A percentile compares a stretch with the other conserved stretches of the same genome.
Evolutionary conservation across 1,284 basidiomycete genomes (phyloP).

Genomic region (Vanrija pseudolonga): DNA sequence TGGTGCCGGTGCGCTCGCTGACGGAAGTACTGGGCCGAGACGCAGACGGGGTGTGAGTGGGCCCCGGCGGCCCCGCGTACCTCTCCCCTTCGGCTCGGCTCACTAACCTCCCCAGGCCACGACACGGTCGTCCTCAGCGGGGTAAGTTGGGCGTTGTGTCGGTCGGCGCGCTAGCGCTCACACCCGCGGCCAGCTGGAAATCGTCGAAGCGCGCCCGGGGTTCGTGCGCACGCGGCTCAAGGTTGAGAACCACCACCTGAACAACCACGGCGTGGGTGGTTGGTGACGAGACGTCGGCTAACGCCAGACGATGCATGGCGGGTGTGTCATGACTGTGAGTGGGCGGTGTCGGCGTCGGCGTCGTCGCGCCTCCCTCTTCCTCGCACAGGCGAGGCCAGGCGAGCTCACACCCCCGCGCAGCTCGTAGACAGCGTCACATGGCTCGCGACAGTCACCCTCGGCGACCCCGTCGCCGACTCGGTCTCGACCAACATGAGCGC

Average conservation of each 20-base stretch:
- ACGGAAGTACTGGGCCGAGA: background rate
- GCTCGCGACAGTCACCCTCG: constrained; percentile 10
- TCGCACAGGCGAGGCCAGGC: no score
- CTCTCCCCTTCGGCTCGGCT: no score
- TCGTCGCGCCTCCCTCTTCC: background rate
- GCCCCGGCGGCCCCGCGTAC: no score
- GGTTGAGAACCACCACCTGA: constrained; percentile 9
- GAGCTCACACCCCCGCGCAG: constrained; percentile 1
- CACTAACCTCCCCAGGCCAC: no score
- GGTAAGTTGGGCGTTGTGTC: background rate
- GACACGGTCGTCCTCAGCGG: background rate
- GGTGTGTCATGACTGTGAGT: constrained; percentile 12
- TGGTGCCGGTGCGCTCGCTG: background rate
- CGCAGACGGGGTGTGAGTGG: background rate
- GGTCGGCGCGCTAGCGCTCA: no score
- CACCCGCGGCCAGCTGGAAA: constrained; percentile 3
- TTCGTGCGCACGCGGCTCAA: constrained; percentile 1
- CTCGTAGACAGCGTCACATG: constrained; percentile 15
- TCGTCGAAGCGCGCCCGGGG: constrained; percentile 16
- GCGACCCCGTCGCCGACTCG: constrained; percentile 1
- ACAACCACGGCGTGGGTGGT: constrained; percentile 9
- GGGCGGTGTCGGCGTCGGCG: background rate
- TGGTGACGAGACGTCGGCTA: background rate
- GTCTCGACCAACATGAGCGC: constrained; percentile 12
- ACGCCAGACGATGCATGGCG: constrained; percentile 8